Percentiles rank a stretch among this genome's conserved stretches.
These are phyloP conservation scores for Clonostachys sp. DNA, from an alignment of 2,329 filamentous ascomycete genomes.

Conservation along the genomic window DNA sequence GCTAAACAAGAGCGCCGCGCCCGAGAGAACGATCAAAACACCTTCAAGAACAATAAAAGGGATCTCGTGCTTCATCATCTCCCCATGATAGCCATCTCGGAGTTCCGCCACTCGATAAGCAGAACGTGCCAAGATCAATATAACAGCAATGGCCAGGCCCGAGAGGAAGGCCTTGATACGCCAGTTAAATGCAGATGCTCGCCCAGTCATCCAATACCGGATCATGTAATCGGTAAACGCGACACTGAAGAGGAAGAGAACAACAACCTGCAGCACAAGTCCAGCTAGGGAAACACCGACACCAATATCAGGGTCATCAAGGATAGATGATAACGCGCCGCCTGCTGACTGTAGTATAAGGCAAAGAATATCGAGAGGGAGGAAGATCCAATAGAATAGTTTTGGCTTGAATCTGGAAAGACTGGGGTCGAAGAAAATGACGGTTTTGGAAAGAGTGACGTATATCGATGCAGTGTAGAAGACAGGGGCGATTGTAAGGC, in stretches of 20 bases:
- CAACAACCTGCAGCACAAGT: conserved; percentile 53
- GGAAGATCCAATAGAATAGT: conserved; percentile 42
- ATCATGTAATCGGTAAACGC: conserved; percentile 45
- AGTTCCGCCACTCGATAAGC: conserved; percentile 64
- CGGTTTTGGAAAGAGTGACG: conserved; percentile 47
- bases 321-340: conserved; percentile 44
- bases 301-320: conserved; percentile 26
- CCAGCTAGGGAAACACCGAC: conserved; percentile 40
- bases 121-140: conserved; percentile 58
- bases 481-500: conserved; percentile 45
- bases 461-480: conserved; percentile 61
- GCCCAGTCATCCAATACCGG: conserved; percentile 27
- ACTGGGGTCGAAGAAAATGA: conserved; percentile 29
- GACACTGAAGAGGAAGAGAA: conserved; percentile 45
- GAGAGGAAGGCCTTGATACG: conserved; percentile 39
- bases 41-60: conserved; percentile 52
- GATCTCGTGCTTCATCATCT: conserved; percentile 45
- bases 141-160: conserved; percentile 47
- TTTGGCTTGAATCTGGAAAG: conserved; percentile 37
- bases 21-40: conserved; percentile 27
- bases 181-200: conserved; percentile 13
- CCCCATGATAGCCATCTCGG: conserved; percentile 54
- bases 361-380: conserved; percentile 51
- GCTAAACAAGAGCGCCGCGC: conserved; percentile 26
- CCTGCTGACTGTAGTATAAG: conserved; percentile 53